These are phyloP conservation scores for Exophiala mesophila DNA, from an alignment of 2,329 filamentous ascomycete species.

Conservation along the genomic window DNA sequence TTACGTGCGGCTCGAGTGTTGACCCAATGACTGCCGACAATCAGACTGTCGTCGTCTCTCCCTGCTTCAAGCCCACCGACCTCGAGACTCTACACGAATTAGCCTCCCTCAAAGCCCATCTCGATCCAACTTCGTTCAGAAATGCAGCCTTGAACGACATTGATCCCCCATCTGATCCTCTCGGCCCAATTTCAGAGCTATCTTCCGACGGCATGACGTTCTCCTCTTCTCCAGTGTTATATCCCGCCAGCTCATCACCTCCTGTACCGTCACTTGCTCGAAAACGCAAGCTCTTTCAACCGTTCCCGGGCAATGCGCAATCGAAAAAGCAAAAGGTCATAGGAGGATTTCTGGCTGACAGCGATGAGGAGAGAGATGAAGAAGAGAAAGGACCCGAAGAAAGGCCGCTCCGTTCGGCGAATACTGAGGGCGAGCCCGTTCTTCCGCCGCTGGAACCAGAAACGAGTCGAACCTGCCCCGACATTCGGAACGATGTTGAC, in stretches of 20 bases:
- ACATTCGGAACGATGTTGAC: too few species aligned
- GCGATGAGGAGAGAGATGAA: conserved; percentile 34
- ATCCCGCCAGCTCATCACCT: conserved; percentile 36
- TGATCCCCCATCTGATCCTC: neutral
- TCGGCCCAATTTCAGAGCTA: neutral
- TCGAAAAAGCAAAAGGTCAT: conserved; percentile 38
- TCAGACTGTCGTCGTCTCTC: too few species aligned
- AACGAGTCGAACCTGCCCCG: too few species aligned
- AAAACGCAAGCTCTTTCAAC: conserved; percentile 38
- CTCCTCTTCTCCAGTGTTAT: conserved; percentile 37
- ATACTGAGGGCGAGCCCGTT: too few species aligned
- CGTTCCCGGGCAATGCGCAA: conserved; percentile 26
- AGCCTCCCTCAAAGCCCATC: too few species aligned
- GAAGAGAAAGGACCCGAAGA: too few species aligned
- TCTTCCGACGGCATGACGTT: conserved; percentile 36
- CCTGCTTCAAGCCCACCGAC: conserved; percentile 3
- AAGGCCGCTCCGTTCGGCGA: too few species aligned
- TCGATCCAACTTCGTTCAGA: too few species aligned
- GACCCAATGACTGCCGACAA: neutral
- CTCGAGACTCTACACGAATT: conserved; percentile 1
- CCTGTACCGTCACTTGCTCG: conserved; percentile 29
- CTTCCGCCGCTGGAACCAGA: too few species aligned
- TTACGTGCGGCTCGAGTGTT: neutral
- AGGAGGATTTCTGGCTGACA: conserved; percentile 40
- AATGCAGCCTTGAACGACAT: too few species aligned